Evolutionary conservation across 148 eudicot genomes (phyloP), one percentile per base, ranked within the genome.

Genomic region (Rhododendron vialii): DNA sequence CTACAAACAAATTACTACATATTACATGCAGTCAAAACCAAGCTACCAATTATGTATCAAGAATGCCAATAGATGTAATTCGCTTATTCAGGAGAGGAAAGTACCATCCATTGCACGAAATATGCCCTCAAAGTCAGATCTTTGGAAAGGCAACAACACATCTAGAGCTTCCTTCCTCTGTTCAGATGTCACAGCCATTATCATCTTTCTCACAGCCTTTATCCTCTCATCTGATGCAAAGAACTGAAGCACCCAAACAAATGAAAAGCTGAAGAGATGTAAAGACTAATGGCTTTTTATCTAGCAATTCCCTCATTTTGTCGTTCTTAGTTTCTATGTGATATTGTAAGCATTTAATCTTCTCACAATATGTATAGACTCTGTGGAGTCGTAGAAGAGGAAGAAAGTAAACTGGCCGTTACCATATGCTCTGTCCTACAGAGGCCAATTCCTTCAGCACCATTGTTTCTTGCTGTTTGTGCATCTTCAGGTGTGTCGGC

Each of bases 391-490:
- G 15, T 33, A 36, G 63, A 67, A 63, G 50, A 55, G 87, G 84
- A 53, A 85, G 14, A 33, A 35, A 14, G 13, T 65, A 30, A 74
- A 57, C n/a, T 30, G 48, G 65, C 13, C 74, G 30, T 71, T 91
- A 94, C 99, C 99, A 96, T 96, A 91, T 96, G 99, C 85, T 96
- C 99, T 4, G 98, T 96, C 88, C 99, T 91, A 79, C 98, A 95
- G 80, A 96, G 96, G 57, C 99, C 99, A 88, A 95, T 96, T 53
- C 99, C 99, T 92, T 96, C 91, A 82, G 99, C 99, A 78, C 99
- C 99, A 90, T 96, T 95, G 73, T 94, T 92, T 83, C 99, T 90
- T 77, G 99, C 99, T 36, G 98, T 83, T 81, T 92, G 83, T 71
- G 92, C 91, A 90, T 92, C 98, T 76, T 94, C 95, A 22, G 99